These are phyloP conservation scores for Dorcoceras hygrometricum DNA, from an alignment of 257 asterid genomes.

Conservation along the genomic window DNA sequence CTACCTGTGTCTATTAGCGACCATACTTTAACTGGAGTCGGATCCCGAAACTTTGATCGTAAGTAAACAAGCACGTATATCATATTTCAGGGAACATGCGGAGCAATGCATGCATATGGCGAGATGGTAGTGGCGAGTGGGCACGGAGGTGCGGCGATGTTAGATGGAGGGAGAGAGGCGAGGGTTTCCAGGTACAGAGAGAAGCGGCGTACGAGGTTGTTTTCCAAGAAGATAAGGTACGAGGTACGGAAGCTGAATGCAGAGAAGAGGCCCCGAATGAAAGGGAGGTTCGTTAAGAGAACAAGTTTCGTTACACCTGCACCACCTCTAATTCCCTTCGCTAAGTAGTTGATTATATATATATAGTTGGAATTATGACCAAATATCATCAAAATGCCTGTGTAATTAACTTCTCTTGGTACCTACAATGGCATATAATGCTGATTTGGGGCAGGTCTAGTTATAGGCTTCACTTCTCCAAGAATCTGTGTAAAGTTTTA, in stretches of 20 bases:
- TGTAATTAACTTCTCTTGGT: not conserved
- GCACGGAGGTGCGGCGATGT: constrained; percentile 22
- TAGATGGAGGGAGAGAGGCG: constrained; percentile 78
- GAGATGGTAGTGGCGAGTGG: constrained; percentile 39
- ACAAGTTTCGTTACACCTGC: constrained; percentile 37
- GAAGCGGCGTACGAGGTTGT: constrained; percentile 80
- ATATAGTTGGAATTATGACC: not conserved
- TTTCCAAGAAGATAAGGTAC: constrained; percentile 87
- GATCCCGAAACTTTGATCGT: not conserved
- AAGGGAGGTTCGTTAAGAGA: constrained; percentile 92
- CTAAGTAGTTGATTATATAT: constrained; percentile 28
- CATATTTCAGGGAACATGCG: constrained; percentile 54
- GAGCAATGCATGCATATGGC: constrained; percentile 41
- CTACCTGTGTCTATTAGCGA: no score
- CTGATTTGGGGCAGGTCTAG: not conserved
- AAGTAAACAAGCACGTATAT: not conserved
- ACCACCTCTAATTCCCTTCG: constrained; percentile 34
- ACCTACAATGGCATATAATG: constrained; percentile 15
- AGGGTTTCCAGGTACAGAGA: constrained; percentile 83
- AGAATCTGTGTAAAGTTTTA: constrained; percentile 9
- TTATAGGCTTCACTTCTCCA: not conserved
- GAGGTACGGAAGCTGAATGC: constrained; percentile 94
- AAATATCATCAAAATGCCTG: not conserved
- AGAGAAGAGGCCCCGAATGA: constrained; percentile 92
- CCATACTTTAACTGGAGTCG: not conserved